Conservation (phyloP, 495 filamentous ascomycete species). For the Symbiotaphrina buchneri region DNA sequence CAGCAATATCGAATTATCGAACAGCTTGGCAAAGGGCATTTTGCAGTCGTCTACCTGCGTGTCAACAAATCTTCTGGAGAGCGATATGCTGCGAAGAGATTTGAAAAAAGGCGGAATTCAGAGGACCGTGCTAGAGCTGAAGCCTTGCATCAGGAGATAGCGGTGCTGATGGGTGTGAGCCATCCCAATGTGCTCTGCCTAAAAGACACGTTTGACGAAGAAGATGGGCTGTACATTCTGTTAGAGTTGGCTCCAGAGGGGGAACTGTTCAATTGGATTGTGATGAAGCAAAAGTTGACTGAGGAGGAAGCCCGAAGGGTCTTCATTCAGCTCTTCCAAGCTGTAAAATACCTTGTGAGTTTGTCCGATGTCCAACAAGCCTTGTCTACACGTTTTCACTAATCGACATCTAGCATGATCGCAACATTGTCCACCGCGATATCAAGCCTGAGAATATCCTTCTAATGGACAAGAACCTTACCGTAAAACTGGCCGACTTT, state of each 20-base stretch:
- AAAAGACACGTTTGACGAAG: conserved; percentile 87
- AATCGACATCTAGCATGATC: conserved; percentile 54
- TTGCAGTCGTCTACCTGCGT: conserved; percentile 85
- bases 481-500: conserved; percentile 90
- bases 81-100: conserved; percentile 82
- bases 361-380: neutral
- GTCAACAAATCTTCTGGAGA: conserved; percentile 65
- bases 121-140: conserved; percentile 68
- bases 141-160: conserved; percentile 84
- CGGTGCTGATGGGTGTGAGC: conserved; percentile 83
- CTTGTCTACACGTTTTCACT: conserved; percentile 1
- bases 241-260: conserved; percentile 81
- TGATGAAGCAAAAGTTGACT: conserved; percentile 65
- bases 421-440: conserved; percentile 92
- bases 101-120: conserved; percentile 55
- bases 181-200: conserved; percentile 91
- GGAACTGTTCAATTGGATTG: conserved; percentile 87
- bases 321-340: conserved; percentile 82
- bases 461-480: conserved; percentile 57
- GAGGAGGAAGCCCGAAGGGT: conserved; percentile 69
- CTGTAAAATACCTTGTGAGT: conserved; percentile 79
- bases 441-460: conserved; percentile 99
- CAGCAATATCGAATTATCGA: conserved; percentile 72
- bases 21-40: conserved; percentile 88
- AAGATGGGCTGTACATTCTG: conserved; percentile 75